Evolutionary conservation across 495 filamentous ascomycete species (phyloP), one percentile per base, ranked within the genome.

Genomic region (Collariella sp.): DNA sequence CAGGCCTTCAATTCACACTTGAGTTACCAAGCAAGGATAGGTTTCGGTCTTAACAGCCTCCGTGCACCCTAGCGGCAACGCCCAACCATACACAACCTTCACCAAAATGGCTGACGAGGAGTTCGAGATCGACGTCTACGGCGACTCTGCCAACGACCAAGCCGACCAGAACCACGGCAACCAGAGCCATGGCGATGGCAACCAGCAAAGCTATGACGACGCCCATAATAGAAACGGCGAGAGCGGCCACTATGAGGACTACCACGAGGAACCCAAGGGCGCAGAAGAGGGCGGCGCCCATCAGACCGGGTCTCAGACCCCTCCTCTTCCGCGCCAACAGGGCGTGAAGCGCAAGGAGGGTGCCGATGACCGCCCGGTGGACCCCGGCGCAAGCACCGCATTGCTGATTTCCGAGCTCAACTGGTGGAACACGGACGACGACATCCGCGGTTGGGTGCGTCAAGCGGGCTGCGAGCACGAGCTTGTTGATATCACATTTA

Each of bases 91-190:
- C 39, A 26, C n/a, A 42, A 10, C 31, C 42, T n/a, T n/a, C 29
- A 35, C 22, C 53, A 63, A 7, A 43, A 72, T 72, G 69, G 67
- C 67, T 58, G 93, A 97, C 69, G 89, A 93, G 71, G 90, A 95
- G 64, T 97, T 96, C 78, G 93, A 97, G 68, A 95, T 96, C 78
- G 94, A 97, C 69, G 90, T 96, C 71, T 96, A 96, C 68, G 91
- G 89, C 57, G 91, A 96, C 67, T 83, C 86, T 46, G 77, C 76
- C 58, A 68, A 65, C 19, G 68, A 75, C 26, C 66, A 65, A 44
- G 70, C 79, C 46, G 78, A 57, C 20, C 19, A 45, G 7, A 40
- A 59, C 35, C 55, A 59, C 26, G 54, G 53, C 71, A 87, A 87
- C 70, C 87, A 94, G 67, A 89, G 89, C 76, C 87, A 93, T 67